These are phyloP conservation scores for Chenopodium quinoa DNA, from an alignment of 148 eudicot species.

Conservation along the genomic window DNA sequence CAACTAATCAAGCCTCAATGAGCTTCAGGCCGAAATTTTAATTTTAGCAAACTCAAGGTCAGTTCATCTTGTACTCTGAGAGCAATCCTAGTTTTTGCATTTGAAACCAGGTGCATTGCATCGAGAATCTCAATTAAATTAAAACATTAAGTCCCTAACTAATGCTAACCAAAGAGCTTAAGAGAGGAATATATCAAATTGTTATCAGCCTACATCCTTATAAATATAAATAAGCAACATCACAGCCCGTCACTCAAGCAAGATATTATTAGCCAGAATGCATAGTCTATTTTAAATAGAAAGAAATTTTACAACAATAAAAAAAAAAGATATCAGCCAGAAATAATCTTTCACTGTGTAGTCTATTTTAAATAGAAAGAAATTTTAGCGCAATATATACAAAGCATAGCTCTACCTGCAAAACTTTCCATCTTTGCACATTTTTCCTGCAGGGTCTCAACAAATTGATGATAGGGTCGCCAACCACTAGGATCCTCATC, in stretches of 20 bases:
- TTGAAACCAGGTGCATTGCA: not conserved
- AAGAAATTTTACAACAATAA: not conserved
- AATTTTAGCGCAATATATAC: not conserved
- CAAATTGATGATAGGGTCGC: constrained; percentile 73
- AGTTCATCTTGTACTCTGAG: not conserved
- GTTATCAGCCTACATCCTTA: not conserved
- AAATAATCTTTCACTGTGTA: not conserved
- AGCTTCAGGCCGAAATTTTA: not conserved
- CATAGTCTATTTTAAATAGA: not conserved
- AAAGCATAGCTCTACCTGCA: constrained; percentile 42
- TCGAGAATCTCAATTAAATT: not conserved
- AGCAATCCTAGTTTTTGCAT: no score
- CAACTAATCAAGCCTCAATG: not conserved
- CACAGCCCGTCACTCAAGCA: no score
- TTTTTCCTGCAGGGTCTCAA: constrained; percentile 64
- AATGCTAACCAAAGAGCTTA: not conserved
- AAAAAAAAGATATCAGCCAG: not conserved
- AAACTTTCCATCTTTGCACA: constrained; percentile 70
- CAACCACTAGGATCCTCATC: constrained; percentile 94
- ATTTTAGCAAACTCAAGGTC: not conserved
- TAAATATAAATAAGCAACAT: no score
- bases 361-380: not conserved
- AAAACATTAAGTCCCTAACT: not conserved
- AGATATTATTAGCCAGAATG: not conserved
- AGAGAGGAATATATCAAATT: not conserved